Base-by-base conservation (phyloP, 192 early-diverging fungal genomes). In the Coemansia sp. region DNA sequence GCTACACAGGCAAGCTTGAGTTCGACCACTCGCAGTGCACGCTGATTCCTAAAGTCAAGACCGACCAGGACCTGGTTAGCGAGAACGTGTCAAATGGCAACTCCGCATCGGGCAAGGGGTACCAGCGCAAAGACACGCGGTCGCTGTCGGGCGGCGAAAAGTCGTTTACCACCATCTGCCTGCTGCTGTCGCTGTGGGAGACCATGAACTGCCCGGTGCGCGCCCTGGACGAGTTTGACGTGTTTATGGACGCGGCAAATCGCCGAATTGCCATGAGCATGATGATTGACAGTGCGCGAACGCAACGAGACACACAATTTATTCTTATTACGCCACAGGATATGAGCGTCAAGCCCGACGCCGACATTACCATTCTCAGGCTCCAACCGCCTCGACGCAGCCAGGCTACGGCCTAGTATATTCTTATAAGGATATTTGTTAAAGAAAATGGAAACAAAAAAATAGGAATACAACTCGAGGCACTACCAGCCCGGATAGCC, bases 171-270 rank as follows among this genome's bases (percentile, higher is more conserved):
- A 93, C 91, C 10, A 87, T 98, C 14, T 97, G 94, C 64, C 78
- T 99, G 54, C 80, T 99, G 14, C 67, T 99, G 41, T 79, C 94
- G 5, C 77, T 99, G 19, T 99, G 97, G 97, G 89, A 95, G 39
- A 79, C 83, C 8, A 94, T 99, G 83, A 82, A 83, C 22, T 86
- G 87, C 35, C 91, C 94, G 6, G 88, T 99, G 44, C 82, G 95
- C n/a, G 88, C 87, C 19, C 73, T 99, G 60, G 97, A 99, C 63
- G 97, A 99, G 81, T 99, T 95, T 82, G 97, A 98, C 66, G 94
- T 99, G 19, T 99, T 93, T 59, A 95, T 94, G 94, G 97, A 99
- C 67, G 91, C 92, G 3, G 94, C 95, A n/a, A 98, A 98, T 67
- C 83, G 97, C 5, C 64, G 76, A 23, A 84, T 87, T 51, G 87